These are phyloP conservation scores for Triangularia verruculosa DNA, from an alignment of 2,329 filamentous ascomycete species.

Conservation along the genomic window DNA sequence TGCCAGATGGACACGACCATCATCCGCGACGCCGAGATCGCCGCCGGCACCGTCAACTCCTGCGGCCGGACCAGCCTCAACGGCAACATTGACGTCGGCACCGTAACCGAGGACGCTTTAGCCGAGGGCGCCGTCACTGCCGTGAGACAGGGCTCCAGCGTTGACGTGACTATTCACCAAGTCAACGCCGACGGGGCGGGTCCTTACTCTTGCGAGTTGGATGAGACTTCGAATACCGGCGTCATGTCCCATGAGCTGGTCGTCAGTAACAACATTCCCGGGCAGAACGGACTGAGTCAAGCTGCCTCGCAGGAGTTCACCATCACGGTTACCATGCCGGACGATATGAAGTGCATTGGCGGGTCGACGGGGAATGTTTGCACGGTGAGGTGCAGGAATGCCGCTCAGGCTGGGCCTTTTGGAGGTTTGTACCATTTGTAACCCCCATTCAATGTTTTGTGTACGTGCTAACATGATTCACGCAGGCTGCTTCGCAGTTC, in stretches of 20 bases:
- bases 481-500: conserved; percentile 54
- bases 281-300: conserved; percentile 55
- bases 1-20: conserved; percentile 65
- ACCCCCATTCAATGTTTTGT: not conserved
- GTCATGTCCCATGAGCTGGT: conserved; percentile 46
- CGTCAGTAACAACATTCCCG: conserved; percentile 59
- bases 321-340: conserved; percentile 53
- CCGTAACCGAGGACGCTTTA: conserved; percentile 52
- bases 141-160: conserved; percentile 43
- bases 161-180: conserved; percentile 52
- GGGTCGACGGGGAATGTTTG: conserved; percentile 38
- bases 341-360: conserved; percentile 47
- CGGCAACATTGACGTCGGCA: conserved; percentile 61
- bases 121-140: conserved; percentile 46
- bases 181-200: conserved; percentile 54
- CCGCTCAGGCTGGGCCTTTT: conserved; percentile 54
- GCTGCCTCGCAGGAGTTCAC: conserved; percentile 54
- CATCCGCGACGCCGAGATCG: conserved; percentile 57
- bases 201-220: conserved; percentile 54
- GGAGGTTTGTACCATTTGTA: conserved; percentile 19
- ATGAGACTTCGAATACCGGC: conserved; percentile 45
- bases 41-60: conserved; percentile 51
- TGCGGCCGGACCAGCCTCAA: conserved; percentile 53
- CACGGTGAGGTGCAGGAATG: conserved; percentile 59
- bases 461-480: not conserved